Base-by-base conservation (phyloP, 306 rosid genomes). In the Medicago ruthenica region DNA sequence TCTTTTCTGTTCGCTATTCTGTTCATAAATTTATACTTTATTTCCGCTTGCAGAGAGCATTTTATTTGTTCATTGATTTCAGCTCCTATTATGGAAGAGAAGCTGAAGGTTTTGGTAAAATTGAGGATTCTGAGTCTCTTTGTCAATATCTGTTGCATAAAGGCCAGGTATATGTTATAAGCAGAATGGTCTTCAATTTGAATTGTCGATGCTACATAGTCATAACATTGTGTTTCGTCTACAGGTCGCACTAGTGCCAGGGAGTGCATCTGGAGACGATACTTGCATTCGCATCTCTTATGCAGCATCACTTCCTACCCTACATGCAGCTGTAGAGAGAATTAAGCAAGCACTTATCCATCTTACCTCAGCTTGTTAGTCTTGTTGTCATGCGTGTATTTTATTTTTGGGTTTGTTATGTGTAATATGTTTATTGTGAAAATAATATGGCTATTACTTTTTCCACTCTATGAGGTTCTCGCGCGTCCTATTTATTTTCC, bases 241-340 rank as follows among this genome's bases (percentile, higher is more conserved):
- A 48, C 90, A 96, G 99, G 97, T 96, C 48, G 99, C 99, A 8
- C 45, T 92, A 51, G 99, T 96, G 44, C 99, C 99, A 0, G 99
- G 99, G 72, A 88, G 87, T 82, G 99, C 96, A 36, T 96, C 90
- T 67, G 97, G 99, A 62, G 90, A 96, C 51, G 92, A 92, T 57
- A 89, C 67, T 48, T 96, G 99, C 87, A 81, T 96, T 55, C 92
- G 99, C 21, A 90, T 96, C 55, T 96, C 99, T 7, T 95, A 92
- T 21, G 99, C 99, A 0, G 93, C 83, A 67, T 95, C 99, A 34
- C 97, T 92, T 67, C 17, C 87, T 47, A 86, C 91, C 58, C 70
- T 96, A 41, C 89, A 90, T 75, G 96, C 87, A 31, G 99, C 99
- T 13, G 89, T 81, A 16, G 98, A 92, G 83, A 88, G 97, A 77